Conservation (phyloP, 371 early-diverging fungal species). For the Rhizopus delemar region DNA sequence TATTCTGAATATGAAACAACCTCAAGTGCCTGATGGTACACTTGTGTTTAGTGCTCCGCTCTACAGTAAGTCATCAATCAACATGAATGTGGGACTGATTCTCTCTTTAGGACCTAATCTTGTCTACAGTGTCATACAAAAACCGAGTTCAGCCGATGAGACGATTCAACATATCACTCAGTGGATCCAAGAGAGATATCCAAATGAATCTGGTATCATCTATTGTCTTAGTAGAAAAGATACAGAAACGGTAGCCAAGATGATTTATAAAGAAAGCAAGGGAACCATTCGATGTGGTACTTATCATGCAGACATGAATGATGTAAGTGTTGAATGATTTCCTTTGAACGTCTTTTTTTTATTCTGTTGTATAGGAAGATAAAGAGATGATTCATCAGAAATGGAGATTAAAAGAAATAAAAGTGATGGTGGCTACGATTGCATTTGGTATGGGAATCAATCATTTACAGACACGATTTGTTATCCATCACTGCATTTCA, state of each 20-base stretch:
- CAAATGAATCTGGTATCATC: slow-evolving; percentile 74
- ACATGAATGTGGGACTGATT: background rate
- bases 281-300: slow-evolving; percentile 59
- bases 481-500: slow-evolving; percentile 84
- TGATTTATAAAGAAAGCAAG: slow-evolving; percentile 52
- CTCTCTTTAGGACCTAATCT: slow-evolving; percentile 61
- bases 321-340: slow-evolving; percentile 28
- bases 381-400: slow-evolving; percentile 69
- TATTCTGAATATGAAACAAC: slow-evolving; percentile 57
- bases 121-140: slow-evolving; percentile 67
- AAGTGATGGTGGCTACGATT: slow-evolving; percentile 86
- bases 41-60: slow-evolving; percentile 59
- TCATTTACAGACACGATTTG: slow-evolving; percentile 82
- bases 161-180: slow-evolving; percentile 65
- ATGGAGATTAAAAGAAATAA: slow-evolving; percentile 71
- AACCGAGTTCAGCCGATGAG: slow-evolving; percentile 50
- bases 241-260: slow-evolving; percentile 68
- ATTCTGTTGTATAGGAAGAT: slow-evolving; percentile 53
- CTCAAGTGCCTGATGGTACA: slow-evolving; percentile 42
- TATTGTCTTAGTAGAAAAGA: slow-evolving; percentile 84
- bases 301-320: slow-evolving; percentile 85
- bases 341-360: too few relatives aligned
- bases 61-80: slow-evolving; percentile 32
- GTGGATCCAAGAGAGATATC: slow-evolving; percentile 65
- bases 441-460: slow-evolving; percentile 93